A percentile compares a stretch with the other conserved stretches of the same genome.
Conservation (phyloP, 179 eudicot species). For the Spergularia azorica region DNA sequence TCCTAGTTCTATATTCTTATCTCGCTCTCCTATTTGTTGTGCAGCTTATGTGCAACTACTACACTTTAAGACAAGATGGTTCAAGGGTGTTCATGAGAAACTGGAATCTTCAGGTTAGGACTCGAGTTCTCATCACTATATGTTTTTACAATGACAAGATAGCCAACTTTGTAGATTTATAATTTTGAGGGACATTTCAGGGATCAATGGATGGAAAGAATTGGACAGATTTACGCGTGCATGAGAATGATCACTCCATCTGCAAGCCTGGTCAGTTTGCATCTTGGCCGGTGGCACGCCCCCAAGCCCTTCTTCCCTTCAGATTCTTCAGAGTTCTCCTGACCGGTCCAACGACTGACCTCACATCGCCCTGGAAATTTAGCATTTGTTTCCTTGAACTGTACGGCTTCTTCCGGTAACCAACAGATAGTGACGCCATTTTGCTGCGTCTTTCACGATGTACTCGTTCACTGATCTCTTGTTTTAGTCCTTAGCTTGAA, state of each 20-base stretch:
- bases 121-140: not conserved
- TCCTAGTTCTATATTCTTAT: not conserved
- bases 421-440: not conserved
- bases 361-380: constrained; percentile 68
- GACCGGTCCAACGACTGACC: constrained; percentile 76
- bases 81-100: constrained; percentile 74
- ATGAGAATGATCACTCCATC: constrained; percentile 76
- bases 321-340: constrained; percentile 75
- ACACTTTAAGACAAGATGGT: constrained; percentile 92
- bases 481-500: too few relatives aligned
- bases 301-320: constrained; percentile 77
- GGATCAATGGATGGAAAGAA: constrained; percentile 82
- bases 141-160: not conserved
- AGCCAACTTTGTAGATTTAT: not conserved
- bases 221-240: constrained; percentile 82
- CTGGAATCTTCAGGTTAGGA: constrained; percentile 83
- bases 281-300: constrained; percentile 74
- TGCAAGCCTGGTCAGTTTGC: constrained; percentile 93
- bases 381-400: constrained; percentile 94
- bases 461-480: too few relatives aligned
- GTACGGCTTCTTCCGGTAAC: constrained; percentile 75
- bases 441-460: not conserved
- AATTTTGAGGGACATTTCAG: constrained; percentile 35
- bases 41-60: constrained; percentile 98
- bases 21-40: constrained; percentile 19